phyloP scores from a whole-genome alignment of 2,329 filamentous ascomycete genomes.

The Keithomyces neogunnii region DNA sequence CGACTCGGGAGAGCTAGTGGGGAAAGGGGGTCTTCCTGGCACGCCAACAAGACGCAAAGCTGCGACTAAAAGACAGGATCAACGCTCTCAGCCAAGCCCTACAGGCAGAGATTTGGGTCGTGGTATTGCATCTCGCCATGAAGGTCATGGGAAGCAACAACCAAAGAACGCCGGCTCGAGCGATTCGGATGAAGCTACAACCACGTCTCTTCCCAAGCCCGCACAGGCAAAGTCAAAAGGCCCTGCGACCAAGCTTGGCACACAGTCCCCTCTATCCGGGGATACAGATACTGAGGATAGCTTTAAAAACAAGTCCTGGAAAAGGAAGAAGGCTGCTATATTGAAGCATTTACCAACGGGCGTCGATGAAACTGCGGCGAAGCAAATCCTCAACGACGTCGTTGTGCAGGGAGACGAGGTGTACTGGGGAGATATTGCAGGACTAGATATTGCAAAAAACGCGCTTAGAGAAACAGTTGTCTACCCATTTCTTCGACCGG shows the following conservation, averaged over 20 bases:
- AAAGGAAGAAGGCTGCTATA: conserved; percentile 53
- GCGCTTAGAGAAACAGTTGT: conserved; percentile 93
- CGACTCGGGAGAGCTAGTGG: conserved; percentile 13
- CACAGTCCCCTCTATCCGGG: conserved; percentile 39
- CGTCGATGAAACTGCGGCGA: conserved; percentile 73
- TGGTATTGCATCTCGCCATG: conserved; percentile 10
- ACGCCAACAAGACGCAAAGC: conserved; percentile 8
- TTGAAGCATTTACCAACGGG: conserved; percentile 74
- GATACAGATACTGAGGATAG: conserved; percentile 31
- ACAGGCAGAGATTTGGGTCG: background rate
- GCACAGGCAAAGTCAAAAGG: conserved; percentile 22
- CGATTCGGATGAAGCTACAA: conserved; percentile 16
- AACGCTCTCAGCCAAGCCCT: background rate
- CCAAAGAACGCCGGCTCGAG: conserved; percentile 7
- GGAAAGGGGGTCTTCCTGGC: conserved; percentile 12
- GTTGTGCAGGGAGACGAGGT: conserved; percentile 92
- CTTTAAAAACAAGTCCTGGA: conserved; percentile 41
- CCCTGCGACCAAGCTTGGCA: conserved; percentile 29
- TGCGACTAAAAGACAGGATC: conserved; percentile 8
- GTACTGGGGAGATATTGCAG: conserved; percentile 88
- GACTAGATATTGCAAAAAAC: conserved; percentile 80
- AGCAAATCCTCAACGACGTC: conserved; percentile 93
- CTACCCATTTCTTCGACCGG: conserved; percentile 90
- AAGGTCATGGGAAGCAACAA: conserved; percentile 13
- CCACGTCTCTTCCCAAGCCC: conserved; percentile 14